Evolutionary conservation across 176 grass and related monocot species (phyloP), one percentile per base, ranked within the genome.

Genomic region (Aegilops tauschii): DNA sequence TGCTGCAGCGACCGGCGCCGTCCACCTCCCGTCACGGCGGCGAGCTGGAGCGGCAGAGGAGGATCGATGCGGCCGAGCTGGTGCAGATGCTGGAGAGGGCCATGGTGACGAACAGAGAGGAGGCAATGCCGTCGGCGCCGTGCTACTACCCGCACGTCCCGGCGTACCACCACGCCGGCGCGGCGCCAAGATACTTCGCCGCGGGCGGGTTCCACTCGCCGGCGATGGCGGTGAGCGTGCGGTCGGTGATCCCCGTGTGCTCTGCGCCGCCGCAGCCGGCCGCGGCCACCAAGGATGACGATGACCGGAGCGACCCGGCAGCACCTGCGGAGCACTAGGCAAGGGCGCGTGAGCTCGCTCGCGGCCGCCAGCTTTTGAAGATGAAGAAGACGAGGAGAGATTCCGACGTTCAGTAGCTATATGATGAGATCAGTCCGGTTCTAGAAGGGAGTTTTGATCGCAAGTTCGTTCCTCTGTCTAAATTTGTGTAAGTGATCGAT

Each of bases 191-290:
- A 34, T 79, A 59, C 14, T 68, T 90, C 34, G 25, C 35, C 27
- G 13, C 88, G 27, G 77, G 84, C 16, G 85, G 85, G 45, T 87
- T 75, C 89, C 89, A 91, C 47, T 90, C 94, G 31, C 89, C 94
- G 71, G 89, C 91, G 8, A 91, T 91, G 82, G 90, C 92, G 6
- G 94, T 96, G 87, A 90, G 88, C 68, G 63, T 96, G 77, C 89
- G 94, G 49, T 92, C 94, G 0, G 94, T 96, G 52, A 78, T 96
- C 68, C 94, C 94, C 0, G 91, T 96, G 11, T 96, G 76, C 77
- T 87, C 91, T 37, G 87, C 94, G 45, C 94, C 89, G 16, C 88
- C 52, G 10, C 69, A 70, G 28, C 80, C 63, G 6, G 52, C n/a
- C 5, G 17, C 7, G 13, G 39, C 25, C 9, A 76, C 63, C 27